Evolutionary conservation across 805 yeast species (phyloP), one percentile per base, ranked within the genome.

Genomic region (Saturnispora galanensis): DNA sequence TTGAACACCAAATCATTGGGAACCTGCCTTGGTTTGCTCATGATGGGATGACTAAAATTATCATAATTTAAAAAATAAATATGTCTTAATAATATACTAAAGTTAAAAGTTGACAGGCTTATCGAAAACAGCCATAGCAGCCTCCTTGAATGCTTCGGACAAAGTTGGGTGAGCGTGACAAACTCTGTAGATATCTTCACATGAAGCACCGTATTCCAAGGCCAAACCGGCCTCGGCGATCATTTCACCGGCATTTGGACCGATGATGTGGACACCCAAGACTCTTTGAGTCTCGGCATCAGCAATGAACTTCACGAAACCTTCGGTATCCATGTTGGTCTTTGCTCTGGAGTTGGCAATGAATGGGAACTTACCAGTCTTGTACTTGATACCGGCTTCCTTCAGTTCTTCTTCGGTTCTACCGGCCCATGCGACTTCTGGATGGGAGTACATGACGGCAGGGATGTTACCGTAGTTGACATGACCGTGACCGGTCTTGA

Each of bases 391-490:
- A 56, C 96, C 96, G 57, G 87, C 87, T 56, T 76, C 89, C 75
- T 52, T 52, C 18, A 52, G 46, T 42, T 52, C 53, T 44, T 52
- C 50, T 41, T 93, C 99, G 61, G 80, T 84, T 69, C 85, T 85
- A 57, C 99, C 99, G 56, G 85, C 96, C 98, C 98, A 93, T 43
- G 97, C 97, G 56, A 93, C 96, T 74, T 93, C 99, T 52, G 99
- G 99, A 70, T 88, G 96, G 41, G 97, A 82, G 76, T 93, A 93
- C 98, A 93, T 93, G 55, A 93, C 98, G 31, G 96, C 79, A 54
- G 99, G 99, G 57, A 93, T 93, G 72, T 85, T 94, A 57, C 81
- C 95, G 70, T 93, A 93, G 80, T 93, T 93, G 56, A 93, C 97
- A 66, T 93, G 98, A 49, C 99, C 99, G 63, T 84, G 84, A 54